Percentiles rank a stretch among this genome's conserved stretches.
These are phyloP conservation scores for Daedaleopsis nitida DNA, from an alignment of 768 basidiomycete genomes.

Conservation along the genomic window DNA sequence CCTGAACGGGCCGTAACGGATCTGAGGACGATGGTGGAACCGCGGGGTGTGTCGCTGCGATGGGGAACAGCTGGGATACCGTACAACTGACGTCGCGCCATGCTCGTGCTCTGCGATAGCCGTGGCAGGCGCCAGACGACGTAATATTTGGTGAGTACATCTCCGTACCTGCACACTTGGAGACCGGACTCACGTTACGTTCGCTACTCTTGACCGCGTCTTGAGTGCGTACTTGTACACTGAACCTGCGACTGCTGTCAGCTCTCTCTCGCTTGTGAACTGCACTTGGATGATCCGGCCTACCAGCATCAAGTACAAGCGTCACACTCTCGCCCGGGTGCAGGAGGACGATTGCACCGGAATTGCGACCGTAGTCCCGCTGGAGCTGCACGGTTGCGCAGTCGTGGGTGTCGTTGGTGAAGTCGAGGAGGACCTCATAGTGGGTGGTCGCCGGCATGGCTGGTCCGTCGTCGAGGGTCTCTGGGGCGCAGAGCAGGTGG, in stretches of 20 bases:
- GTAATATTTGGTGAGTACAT: background rate
- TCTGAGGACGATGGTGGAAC: slow-evolving; percentile 29
- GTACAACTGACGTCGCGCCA: slow-evolving; percentile 67
- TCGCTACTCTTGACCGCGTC: slow-evolving; percentile 62
- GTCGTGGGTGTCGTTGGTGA: slow-evolving; percentile 70
- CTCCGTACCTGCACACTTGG: background rate
- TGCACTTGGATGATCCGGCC: slow-evolving; percentile 1
- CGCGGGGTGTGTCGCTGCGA: slow-evolving; percentile 33
- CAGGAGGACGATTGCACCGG: slow-evolving; percentile 56
- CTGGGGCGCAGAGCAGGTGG: slow-evolving; percentile 15
- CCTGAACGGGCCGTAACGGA: slow-evolving; percentile 44
- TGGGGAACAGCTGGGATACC: slow-evolving; percentile 61
- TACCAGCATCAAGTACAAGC: slow-evolving; percentile 62
- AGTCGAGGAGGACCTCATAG: slow-evolving; percentile 69
- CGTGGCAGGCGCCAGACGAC: background rate
- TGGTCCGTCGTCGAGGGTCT: slow-evolving; percentile 7
- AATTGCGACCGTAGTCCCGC: slow-evolving; percentile 61
- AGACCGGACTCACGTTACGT: slow-evolving; percentile 62
- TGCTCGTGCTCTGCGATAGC: slow-evolving; percentile 51
- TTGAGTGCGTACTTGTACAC: slow-evolving; percentile 73
- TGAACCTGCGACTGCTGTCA: slow-evolving; percentile 41
- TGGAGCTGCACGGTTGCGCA: slow-evolving; percentile 64
- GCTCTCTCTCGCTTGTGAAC: background rate
- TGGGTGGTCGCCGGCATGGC: slow-evolving; percentile 63
- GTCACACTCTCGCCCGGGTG: slow-evolving; percentile 65